These are phyloP conservation scores for Trichophyton schoenleinii DNA, from an alignment of 2,329 filamentous ascomycete species.

Conservation along the genomic window DNA sequence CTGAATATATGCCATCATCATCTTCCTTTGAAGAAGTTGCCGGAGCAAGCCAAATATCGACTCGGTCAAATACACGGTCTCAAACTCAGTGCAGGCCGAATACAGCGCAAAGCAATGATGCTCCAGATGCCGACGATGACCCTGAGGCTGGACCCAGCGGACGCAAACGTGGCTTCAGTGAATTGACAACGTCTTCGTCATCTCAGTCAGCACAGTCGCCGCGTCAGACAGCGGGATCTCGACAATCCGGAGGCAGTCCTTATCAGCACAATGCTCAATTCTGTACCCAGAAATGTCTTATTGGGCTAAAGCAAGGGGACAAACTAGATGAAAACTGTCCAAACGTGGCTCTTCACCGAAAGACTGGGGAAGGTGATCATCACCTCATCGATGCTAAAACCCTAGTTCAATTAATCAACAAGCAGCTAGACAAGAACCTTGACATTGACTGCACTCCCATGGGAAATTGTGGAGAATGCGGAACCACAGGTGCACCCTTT, in stretches of 20 bases:
- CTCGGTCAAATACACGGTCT: slow-evolving; percentile 10
- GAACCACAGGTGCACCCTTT: slow-evolving; percentile 20
- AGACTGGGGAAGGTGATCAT: slow-evolving; percentile 7
- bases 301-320: slow-evolving; percentile 16
- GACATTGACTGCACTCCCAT: slow-evolving; percentile 20
- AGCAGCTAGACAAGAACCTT: slow-evolving; percentile 19
- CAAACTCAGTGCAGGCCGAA: slow-evolving; percentile 12
- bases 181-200: slow-evolving; percentile 17
- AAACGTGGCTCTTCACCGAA: slow-evolving; percentile 17
- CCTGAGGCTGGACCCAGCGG: slow-evolving; percentile 9
- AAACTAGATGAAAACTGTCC: slow-evolving; percentile 17
- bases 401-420: slow-evolving; percentile 16
- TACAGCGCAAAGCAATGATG: slow-evolving; percentile 11
- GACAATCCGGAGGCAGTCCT: background rate
- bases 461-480: slow-evolving; percentile 17
- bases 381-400: slow-evolving; percentile 14
- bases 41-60: slow-evolving; percentile 12
- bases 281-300: slow-evolving; percentile 21
- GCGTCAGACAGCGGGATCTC: background rate
- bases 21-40: slow-evolving; percentile 13
- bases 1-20: slow-evolving; percentile 15
- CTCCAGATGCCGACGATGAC: slow-evolving; percentile 11
- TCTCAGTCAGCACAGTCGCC: slow-evolving; percentile 2
- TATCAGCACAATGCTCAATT: slow-evolving; percentile 14
- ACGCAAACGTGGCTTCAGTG: slow-evolving; percentile 17